Conservation (phyloP, 2,329 filamentous ascomycete species). For the Lithohypha guttulata region DNA sequence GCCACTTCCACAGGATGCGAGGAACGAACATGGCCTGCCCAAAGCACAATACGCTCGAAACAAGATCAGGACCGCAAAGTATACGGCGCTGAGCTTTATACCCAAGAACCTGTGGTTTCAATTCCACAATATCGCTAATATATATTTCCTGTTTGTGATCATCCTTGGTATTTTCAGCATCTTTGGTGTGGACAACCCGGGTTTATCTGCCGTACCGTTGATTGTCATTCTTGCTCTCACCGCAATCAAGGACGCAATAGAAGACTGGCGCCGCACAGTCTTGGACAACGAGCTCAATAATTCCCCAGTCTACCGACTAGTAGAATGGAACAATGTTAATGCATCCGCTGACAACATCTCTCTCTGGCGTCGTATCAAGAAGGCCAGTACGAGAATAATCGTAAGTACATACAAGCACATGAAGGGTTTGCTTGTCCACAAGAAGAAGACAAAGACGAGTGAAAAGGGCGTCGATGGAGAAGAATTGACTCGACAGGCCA, state of each 20-base stretch:
- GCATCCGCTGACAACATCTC: slow-evolving; percentile 78
- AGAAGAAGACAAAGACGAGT: slow-evolving; percentile 39
- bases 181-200: slow-evolving; percentile 85
- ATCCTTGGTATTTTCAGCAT: slow-evolving; percentile 91
- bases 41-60: slow-evolving; percentile 65
- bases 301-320: slow-evolving; percentile 78
- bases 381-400: slow-evolving; percentile 59
- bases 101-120: slow-evolving; percentile 97
- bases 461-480: slow-evolving; percentile 41
- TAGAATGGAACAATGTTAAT: slow-evolving; percentile 89
- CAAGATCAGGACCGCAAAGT: slow-evolving; percentile 96
- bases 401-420: slow-evolving; percentile 44
- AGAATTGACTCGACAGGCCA: slow-evolving; percentile 46
- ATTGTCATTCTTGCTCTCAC: slow-evolving; percentile 87
- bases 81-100: slow-evolving; percentile 86
- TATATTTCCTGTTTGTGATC: slow-evolving; percentile 95
- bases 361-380: slow-evolving; percentile 80
- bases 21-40: slow-evolving; percentile 73
- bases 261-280: slow-evolving; percentile 85
- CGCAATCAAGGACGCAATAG: slow-evolving; percentile 85
- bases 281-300: slow-evolving; percentile 94
- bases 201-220: slow-evolving; percentile 76
- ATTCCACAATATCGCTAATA: slow-evolving; percentile 96
- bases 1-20: slow-evolving; percentile 60
- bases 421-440: slow-evolving; percentile 30